Evolutionary conservation across 2,329 filamentous ascomycete species (phyloP), one percentile per base, ranked within the genome.

Genomic region (Orbilia quercus): DNA sequence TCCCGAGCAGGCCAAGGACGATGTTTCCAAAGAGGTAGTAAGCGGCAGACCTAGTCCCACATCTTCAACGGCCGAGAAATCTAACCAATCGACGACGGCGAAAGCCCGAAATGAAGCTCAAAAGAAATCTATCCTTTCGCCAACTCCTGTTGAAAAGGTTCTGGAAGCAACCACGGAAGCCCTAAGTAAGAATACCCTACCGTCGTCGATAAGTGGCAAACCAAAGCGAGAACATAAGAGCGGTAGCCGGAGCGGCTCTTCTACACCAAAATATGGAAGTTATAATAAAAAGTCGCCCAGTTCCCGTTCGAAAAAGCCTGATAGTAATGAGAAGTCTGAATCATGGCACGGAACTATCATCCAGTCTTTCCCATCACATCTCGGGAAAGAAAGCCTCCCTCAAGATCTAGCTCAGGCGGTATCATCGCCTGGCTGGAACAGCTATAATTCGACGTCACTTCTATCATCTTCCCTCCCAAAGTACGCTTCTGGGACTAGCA

Each of bases 91-190:
- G 22, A 40, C 69, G 40, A 66, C 60, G 69, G 60, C 54, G 47
- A 66, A 73, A 73, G 69, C 69, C 69, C 69, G 69, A 66, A 73
- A 36, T 60, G 69, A 73, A 73, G 69, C 69, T 73, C 69, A 73
- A 73, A 73, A 73, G 69, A 73, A 73, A 73, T 45, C 69, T 73
- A 47, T 73, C 69, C 45, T 73, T 73, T 51, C 69, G 69, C 69
- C 69, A 73, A 73, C 69, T 73, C 55, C 69, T 73, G 69, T 73
- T 73, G 60, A 73, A 73, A 65, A 65, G n/a, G 69, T 73, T 73
- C 50, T 73, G 69, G 69, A 73, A 53, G 69, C 69, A 66, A 73
- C 69, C 69, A 73, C 69, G 69, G 47, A 73, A 66, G 69, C 69
- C 45, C 42, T 73, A 66, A 73, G 69, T 45, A 73, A 73, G 36